phyloP scores from a whole-genome alignment of 176 grass and related monocot genomes.

The Themeda triandra region DNA sequence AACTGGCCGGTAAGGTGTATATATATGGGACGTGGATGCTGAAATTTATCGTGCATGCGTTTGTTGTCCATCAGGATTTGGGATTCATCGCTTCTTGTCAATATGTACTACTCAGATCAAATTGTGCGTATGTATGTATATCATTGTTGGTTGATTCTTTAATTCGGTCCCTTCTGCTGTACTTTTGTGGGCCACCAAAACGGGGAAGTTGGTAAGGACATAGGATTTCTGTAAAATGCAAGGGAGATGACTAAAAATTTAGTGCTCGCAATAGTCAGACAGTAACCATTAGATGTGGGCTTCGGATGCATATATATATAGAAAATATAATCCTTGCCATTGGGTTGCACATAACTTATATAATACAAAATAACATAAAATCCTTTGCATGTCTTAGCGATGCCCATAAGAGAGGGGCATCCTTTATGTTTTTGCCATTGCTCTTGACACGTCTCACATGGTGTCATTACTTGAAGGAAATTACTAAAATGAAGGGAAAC shows the following conservation, averaged over 20 bases:
- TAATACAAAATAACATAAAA: too few relatives aligned
- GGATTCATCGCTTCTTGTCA: background rate
- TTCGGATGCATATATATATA: too few relatives aligned
- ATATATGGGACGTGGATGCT: background rate
- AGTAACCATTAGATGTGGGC: background rate
- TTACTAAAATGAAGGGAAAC: too few relatives aligned
- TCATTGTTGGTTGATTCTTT: background rate
- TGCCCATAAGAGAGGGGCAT: too few relatives aligned
- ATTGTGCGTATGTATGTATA: background rate
- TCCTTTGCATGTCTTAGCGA: too few relatives aligned
- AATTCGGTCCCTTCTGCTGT: background rate
- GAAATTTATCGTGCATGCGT: background rate
- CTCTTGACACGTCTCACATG: too few relatives aligned
- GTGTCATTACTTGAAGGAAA: too few relatives aligned
- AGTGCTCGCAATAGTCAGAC: background rate
- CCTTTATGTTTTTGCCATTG: too few relatives aligned
- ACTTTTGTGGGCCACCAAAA: background rate
- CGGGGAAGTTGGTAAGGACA: background rate
- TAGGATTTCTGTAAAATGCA: background rate
- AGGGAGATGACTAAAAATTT: background rate
- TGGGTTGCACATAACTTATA: too few relatives aligned
- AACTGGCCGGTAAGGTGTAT: slow-evolving; percentile 34
- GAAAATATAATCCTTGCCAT: too few relatives aligned
- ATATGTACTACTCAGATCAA: background rate
- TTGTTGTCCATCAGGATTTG: background rate